Percentiles rank a stretch among this genome's conserved stretches.
Evolutionary conservation across 768 basidiomycete genomes (phyloP).

Genomic region (Tylopilus intermedius): DNA sequence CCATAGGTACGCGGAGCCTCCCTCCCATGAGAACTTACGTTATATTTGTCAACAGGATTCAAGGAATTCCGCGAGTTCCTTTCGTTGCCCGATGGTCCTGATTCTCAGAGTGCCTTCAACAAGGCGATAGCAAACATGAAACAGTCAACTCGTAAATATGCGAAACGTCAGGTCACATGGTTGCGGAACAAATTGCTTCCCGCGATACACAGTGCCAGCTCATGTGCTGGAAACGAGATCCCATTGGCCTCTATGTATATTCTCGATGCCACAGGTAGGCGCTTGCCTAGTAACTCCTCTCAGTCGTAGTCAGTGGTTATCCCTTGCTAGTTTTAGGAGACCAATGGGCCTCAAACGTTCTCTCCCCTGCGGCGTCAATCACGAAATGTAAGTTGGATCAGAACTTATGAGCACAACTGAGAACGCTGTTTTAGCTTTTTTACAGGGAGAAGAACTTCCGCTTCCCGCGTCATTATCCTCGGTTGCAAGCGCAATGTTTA

Average conservation of each 20-base stretch:
- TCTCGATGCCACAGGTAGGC: constrained; percentile 63
- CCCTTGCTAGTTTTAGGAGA: constrained; percentile 43
- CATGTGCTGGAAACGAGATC: constrained; percentile 21
- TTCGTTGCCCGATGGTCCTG: constrained; percentile 35
- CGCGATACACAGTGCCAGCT: constrained; percentile 48
- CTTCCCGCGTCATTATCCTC: constrained; percentile 55
- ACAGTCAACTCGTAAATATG: constrained; percentile 81
- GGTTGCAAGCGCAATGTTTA: constrained; percentile 49
- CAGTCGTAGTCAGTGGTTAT: background rate
- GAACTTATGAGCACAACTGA: constrained; percentile 1
- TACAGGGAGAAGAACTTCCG: constrained; percentile 45
- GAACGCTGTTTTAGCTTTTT: constrained; percentile 41
- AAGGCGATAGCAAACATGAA: constrained; percentile 78
- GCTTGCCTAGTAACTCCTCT: background rate
- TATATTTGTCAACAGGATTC: constrained; percentile 56
- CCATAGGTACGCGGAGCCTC: constrained; percentile 60
- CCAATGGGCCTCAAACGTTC: constrained; percentile 55
- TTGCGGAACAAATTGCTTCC: constrained; percentile 86
- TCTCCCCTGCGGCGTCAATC: constrained; percentile 45
- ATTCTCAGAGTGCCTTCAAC: constrained; percentile 40
- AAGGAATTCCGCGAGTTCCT: constrained; percentile 81
- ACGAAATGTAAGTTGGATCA: constrained; percentile 38
- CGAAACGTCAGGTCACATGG: constrained; percentile 89
- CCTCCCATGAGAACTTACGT: background rate
- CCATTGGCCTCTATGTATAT: constrained; percentile 46